A percentile compares a stretch with the other conserved stretches of the same genome.
Conservation (phyloP, 768 basidiomycete genomes). For the Rhizopogon sp. region DNA sequence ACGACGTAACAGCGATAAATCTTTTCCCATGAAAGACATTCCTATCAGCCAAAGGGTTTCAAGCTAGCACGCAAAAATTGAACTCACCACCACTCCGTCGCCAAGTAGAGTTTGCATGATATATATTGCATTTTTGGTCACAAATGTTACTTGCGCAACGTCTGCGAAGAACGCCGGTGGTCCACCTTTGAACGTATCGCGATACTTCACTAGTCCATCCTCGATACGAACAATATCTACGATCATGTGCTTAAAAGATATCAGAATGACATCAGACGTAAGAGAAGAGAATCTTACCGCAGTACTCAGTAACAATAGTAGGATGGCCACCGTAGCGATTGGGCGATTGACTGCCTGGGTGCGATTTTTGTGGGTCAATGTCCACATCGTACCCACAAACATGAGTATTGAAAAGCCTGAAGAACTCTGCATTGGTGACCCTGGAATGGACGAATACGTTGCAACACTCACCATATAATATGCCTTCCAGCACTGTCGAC, state of each 20-base stretch:
- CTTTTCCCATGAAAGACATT: not conserved
- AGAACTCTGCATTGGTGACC: not conserved
- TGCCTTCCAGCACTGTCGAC: constrained; percentile 16
- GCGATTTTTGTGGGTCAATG: constrained; percentile 7
- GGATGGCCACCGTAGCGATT: constrained; percentile 11
- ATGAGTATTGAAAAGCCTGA: constrained; percentile 22
- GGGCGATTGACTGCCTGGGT: constrained; percentile 4
- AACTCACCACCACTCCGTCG: constrained; percentile 6
- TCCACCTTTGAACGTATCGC: constrained; percentile 15
- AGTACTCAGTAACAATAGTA: constrained; percentile 18
- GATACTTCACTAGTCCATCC: constrained; percentile 15
- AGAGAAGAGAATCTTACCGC: constrained; percentile 7
- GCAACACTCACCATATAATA: constrained; percentile 15
- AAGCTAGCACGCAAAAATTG: not conserved
- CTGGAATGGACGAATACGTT: not conserved
- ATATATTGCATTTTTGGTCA: constrained; percentile 21
- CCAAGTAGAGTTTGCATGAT: constrained; percentile 8
- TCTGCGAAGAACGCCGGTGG: constrained; percentile 20
- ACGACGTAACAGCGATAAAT: constrained; percentile 14
- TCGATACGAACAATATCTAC: constrained; percentile 12
- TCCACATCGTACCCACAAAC: constrained; percentile 19
- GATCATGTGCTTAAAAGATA: constrained; percentile 7
- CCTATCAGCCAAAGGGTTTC: not conserved
- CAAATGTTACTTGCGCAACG: constrained; percentile 15
- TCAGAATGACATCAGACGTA: not conserved